Base-by-base conservation (phyloP, 2,329 filamentous ascomycete species). In the Pyrenophora teres region DNA sequence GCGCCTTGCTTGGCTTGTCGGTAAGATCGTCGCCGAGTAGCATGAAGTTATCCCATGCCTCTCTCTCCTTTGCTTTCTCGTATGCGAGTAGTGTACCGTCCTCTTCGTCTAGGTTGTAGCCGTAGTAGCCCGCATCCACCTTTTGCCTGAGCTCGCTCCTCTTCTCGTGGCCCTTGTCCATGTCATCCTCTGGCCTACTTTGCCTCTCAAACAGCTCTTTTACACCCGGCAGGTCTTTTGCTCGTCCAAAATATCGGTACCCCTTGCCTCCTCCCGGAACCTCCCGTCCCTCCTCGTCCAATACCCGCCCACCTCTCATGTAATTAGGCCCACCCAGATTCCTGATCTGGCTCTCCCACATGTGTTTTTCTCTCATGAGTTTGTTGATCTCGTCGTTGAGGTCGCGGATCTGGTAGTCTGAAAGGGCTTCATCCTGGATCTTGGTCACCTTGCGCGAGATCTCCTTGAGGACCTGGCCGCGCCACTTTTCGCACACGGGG, bases 311-410 rank as follows among this genome's bases (percentile, higher is more conserved):
- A n/a, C 77, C 80, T 25, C 92, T 83, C 88, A 94, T 96, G 74
- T 97, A 99, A 76, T 97, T 97, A 25, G 94, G 94, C 2, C 94
- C 94, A n/a, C 94, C 94, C 19, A 97, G 74, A 68, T 96, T 95
- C 52, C 92, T 84, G 64, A 99, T 97, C 77, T 97, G 92, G 64
- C 94, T 85, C 80, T 99, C 94, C 94, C 94, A 99, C 83, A 96
- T 92, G 82, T 95, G 92, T 77, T 99, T 99, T 80, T 99, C 94
- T 59, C 92, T 87, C 90, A 99, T 97, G 57, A 96, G 83, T 78
- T 96, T 96, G 81, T 99, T 99, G 81, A 99, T 96, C 77, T 99
- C 94, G 75, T 99, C 94, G 78, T 99, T 99, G 71, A 99, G 81
- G 76, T 99, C 94, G 69, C 94, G 87, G 74, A 99, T 91, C 80